Conservation (phyloP, 257 asterid genomes). For the Mitragyna speciosa region DNA sequence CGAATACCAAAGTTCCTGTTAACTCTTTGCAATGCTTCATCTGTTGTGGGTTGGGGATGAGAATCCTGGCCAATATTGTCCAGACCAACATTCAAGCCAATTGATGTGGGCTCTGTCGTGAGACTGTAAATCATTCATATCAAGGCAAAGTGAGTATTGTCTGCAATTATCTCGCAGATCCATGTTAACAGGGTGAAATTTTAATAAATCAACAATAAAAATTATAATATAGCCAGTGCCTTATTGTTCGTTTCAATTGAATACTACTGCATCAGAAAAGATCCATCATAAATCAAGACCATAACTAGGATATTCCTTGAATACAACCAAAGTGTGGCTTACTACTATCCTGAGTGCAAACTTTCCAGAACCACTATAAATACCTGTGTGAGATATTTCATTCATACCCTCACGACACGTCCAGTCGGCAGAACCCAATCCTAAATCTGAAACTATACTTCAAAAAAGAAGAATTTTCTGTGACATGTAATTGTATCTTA, state of each 20-base stretch:
- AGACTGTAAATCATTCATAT: constrained; percentile 53
- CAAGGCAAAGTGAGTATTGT: constrained; percentile 9
- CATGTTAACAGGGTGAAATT: not conserved
- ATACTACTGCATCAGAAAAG: not conserved
- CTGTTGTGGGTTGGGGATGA: constrained; percentile 32
- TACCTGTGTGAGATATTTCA: not conserved
- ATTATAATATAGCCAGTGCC: not conserved
- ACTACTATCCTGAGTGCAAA: not conserved
- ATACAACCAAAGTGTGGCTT: not conserved
- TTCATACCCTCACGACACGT: not conserved
- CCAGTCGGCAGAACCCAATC: not conserved
- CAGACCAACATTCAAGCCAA: constrained; percentile 74
- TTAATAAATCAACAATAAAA: not conserved
- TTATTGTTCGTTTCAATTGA: too few species aligned
- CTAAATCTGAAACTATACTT: not conserved
- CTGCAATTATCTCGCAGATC: not conserved
- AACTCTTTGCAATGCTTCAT: constrained; percentile 28
- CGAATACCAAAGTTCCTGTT: constrained; percentile 44
- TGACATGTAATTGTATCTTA: not conserved
- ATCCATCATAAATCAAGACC: too few species aligned
- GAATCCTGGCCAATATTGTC: constrained; percentile 30
- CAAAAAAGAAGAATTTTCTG: not conserved
- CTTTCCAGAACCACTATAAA: not conserved
- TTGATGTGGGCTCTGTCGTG: constrained; percentile 53
- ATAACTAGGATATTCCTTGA: not conserved